Evolutionary conservation across 768 basidiomycete genomes (phyloP).

Genomic region (Chalciporus piperatus): DNA sequence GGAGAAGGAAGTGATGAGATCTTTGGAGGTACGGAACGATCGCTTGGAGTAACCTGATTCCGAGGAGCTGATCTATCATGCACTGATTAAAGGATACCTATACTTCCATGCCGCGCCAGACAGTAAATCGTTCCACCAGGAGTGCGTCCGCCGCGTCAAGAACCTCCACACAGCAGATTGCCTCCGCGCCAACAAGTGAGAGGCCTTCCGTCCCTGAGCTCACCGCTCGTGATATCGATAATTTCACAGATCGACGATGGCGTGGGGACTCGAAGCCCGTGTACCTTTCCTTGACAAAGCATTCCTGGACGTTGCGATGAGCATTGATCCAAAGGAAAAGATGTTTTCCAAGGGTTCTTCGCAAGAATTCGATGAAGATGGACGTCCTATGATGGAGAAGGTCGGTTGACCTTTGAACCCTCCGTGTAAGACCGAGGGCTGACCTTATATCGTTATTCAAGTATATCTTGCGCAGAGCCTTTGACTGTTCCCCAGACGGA

Average conservation of each 20-base stretch:
- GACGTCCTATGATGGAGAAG: constrained; percentile 94
- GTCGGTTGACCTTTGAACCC: constrained; percentile 35
- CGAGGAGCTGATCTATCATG: constrained; percentile 7
- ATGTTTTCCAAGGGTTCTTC: constrained; percentile 79
- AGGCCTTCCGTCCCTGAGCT: constrained; percentile 1
- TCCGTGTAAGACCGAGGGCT: constrained; percentile 8
- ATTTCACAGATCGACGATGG: constrained; percentile 87
- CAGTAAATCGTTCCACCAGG: constrained; percentile 85
- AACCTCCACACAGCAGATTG: constrained; percentile 98
- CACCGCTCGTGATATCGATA: constrained; percentile 1
- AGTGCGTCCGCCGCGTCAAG: constrained; percentile 92
- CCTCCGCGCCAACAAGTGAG: constrained; percentile 94
- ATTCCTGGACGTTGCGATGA: constrained; percentile 94
- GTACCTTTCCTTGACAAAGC: constrained; percentile 98
- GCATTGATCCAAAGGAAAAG: constrained; percentile 83
- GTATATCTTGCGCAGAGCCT: constrained; percentile 96
- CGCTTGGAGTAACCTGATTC: not conserved
- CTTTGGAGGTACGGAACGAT: constrained; percentile 67
- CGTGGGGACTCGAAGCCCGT: constrained; percentile 98
- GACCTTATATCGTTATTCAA: constrained; percentile 29
- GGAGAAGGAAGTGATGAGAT: constrained; percentile 99
- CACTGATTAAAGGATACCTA: constrained; percentile 84
- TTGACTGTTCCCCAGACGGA: constrained; percentile 80
- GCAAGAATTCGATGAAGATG: constrained; percentile 80
- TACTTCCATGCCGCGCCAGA: constrained; percentile 99